Evolutionary conservation across 2,329 filamentous ascomycete species (phyloP), one percentile per base, ranked within the genome.

Genomic region (Calonectria pteridis): DNA sequence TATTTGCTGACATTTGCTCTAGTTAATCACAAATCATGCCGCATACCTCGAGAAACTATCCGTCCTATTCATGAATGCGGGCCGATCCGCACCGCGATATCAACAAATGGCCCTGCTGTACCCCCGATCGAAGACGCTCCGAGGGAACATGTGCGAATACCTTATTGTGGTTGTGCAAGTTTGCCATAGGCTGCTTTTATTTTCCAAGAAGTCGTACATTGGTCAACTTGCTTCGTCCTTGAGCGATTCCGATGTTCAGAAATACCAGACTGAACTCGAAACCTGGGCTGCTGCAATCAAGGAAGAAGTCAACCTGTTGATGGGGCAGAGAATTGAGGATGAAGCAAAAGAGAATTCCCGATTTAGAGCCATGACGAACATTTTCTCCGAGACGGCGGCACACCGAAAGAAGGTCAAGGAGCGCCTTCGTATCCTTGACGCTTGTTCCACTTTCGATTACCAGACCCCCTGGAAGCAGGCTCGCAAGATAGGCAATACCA

Each of bases 391-490:
- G 0, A 46, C 58, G 0, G 37, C 58, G 1, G 46, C 49, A 13
- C 65, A 69, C 5, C 69, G 51, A 7, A 46, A 53, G 11, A 77
- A 49, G 33, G 49, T 55, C 3, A 81, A 79, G 28, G 16, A 16
- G 1, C 69, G 55, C 4, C 26, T 82, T 33, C 79, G 77, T 7
- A 58, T 85, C 1, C 81, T 88, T 2, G 79, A 87, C 28, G 72
- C 81, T 6, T 88, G 84, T 67, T 88, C 87, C 0, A 82, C 67
- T 1, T 87, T 86, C 58, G 81, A 88, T 55, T 80, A 87, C 65
- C 77, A 83, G 58, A 83, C 77, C 1, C 74, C 82, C 0, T 88
- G 86, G 86, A 88, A 86, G 71, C 82, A 86, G 43, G 81, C 74
- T 11, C 80, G 86, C 28, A 88, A 87, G 67, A 53, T 75, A 1